Percentiles rank a stretch among this genome's conserved stretches.
Conservation (phyloP, 805 yeast species). For the Schwanniomyces pseudopolymorphus region DNA sequence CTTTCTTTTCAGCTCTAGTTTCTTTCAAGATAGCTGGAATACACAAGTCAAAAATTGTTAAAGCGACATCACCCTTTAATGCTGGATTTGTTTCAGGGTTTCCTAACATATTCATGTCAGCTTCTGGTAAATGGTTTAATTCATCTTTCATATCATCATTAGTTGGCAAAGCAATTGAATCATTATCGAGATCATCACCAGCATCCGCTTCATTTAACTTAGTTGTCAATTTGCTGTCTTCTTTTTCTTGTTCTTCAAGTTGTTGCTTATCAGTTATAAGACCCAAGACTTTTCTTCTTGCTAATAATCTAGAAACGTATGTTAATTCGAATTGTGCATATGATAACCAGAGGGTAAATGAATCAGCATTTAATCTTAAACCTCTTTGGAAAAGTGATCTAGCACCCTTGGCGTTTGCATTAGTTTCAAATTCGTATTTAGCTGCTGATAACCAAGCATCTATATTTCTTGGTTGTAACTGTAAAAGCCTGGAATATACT, state of each 20-base stretch:
- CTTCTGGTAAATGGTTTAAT: conserved; percentile 77
- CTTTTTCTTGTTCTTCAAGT: conserved; percentile 40
- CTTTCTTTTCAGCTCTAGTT: conserved; percentile 19
- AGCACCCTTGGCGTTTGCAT: conserved; percentile 86
- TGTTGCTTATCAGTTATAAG: conserved; percentile 74
- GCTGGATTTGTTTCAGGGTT: conserved; percentile 78
- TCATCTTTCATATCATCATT: conserved; percentile 60
- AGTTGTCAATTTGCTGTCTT: conserved; percentile 31
- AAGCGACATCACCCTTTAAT: conserved; percentile 54
- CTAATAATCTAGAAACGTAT: conserved; percentile 77
- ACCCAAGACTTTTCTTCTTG: conserved; percentile 81
- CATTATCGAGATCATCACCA: conserved; percentile 33
- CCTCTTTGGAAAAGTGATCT: conserved; percentile 83
- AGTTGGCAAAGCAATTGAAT: conserved; percentile 46
- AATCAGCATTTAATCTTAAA: conserved; percentile 77
- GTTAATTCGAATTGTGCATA: conserved; percentile 87
- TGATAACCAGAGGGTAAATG: conserved; percentile 72
- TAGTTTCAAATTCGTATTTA: conserved; percentile 84
- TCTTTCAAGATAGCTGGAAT: conserved; percentile 28
- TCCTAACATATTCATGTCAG: conserved; percentile 82
- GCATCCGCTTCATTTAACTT: conserved; percentile 28
- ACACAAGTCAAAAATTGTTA: conserved; percentile 39
- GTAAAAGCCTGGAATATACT: conserved; percentile 74
- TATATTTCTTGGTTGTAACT: conserved; percentile 86
- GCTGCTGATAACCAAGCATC: conserved; percentile 95